Percentiles rank a stretch among this genome's conserved stretches.
Conservation (phyloP, 805 yeast species). For the Yamadazyma endophytica region DNA sequence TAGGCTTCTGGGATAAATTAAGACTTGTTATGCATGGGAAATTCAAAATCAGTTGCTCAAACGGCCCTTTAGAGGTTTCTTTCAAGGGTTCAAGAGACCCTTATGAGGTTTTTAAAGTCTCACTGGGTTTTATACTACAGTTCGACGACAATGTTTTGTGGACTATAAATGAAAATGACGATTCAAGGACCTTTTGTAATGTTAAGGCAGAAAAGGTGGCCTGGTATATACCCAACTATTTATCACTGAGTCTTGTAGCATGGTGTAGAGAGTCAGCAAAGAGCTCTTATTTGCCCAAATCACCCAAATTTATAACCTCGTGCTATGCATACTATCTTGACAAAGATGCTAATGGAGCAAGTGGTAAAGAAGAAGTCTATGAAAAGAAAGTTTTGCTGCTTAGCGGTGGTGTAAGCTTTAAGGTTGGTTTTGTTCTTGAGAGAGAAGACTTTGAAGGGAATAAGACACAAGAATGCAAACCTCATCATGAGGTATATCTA, state of each 20-base stretch:
- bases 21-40: conserved; percentile 75
- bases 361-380: conserved; percentile 12
- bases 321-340: conserved; percentile 48
- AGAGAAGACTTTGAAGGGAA: conserved; percentile 23
- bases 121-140: conserved; percentile 74
- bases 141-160: conserved; percentile 63
- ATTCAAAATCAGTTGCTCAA: conserved; percentile 33
- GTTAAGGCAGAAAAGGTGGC: conserved; percentile 59
- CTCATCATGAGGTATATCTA: conserved; percentile 58
- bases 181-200: conserved; percentile 63
- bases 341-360: conserved; percentile 12
- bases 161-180: conserved; percentile 59
- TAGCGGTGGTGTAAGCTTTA: conserved; percentile 57
- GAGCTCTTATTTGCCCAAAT: conserved; percentile 43
- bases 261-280: conserved; percentile 54
- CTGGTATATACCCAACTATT: conserved; percentile 75
- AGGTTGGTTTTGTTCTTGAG: conserved; percentile 56
- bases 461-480: conserved; percentile 44
- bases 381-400: conserved; percentile 56
- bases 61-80: conserved; percentile 44
- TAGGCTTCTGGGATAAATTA: conserved; percentile 93
- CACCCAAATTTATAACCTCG: conserved; percentile 39
- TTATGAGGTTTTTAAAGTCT: conserved; percentile 57
- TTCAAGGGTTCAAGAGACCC: conserved; percentile 80
- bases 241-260: conserved; percentile 44